Percentiles rank a stretch among this genome's conserved stretches.
These are phyloP conservation scores for Auriscalpium microsporum DNA, from an alignment of 768 basidiomycete genomes.

Conservation along the genomic window DNA sequence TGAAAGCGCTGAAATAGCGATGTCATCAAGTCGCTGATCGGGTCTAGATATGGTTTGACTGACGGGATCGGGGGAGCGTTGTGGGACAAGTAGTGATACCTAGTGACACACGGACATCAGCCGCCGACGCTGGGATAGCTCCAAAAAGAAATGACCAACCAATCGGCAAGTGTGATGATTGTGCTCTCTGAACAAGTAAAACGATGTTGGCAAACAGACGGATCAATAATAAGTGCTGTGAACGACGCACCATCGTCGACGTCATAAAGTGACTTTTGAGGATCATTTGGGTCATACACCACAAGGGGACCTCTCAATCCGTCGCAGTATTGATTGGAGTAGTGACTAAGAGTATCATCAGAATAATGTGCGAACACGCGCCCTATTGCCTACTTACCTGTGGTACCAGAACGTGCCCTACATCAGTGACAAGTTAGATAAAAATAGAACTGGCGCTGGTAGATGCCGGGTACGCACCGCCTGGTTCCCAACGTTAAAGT, in stretches of 20 bases:
- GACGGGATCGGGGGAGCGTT: neutral
- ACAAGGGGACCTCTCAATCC: slow-evolving; percentile 43
- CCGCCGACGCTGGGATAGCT: neutral
- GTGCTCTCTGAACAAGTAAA: slow-evolving; percentile 25
- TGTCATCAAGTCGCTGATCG: neutral
- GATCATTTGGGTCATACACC: slow-evolving; percentile 29
- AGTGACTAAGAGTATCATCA: slow-evolving; percentile 31
- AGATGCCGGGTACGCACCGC: slow-evolving; percentile 7
- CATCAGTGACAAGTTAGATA: neutral
- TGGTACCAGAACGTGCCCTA: slow-evolving; percentile 32
- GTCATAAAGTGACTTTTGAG: slow-evolving; percentile 33
- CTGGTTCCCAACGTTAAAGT: slow-evolving; percentile 23
- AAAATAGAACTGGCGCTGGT: neutral
- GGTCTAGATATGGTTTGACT: neutral
- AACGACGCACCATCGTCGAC: slow-evolving; percentile 34
- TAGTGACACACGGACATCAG: neutral
- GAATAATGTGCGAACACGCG: too few relatives aligned
- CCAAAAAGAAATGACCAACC: slow-evolving; percentile 23
- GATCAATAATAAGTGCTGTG: neutral
- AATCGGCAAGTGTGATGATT: slow-evolving; percentile 36
- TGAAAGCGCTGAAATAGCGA: slow-evolving; percentile 16
- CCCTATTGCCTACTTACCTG: too few relatives aligned
- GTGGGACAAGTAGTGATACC: neutral
- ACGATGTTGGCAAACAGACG: neutral
- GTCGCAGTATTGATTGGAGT: slow-evolving; percentile 46